Percentiles rank a stretch among this genome's conserved stretches.
phyloP scores from a whole-genome alignment of 2,329 filamentous ascomycete genomes.

The Monosporascus sp. region DNA sequence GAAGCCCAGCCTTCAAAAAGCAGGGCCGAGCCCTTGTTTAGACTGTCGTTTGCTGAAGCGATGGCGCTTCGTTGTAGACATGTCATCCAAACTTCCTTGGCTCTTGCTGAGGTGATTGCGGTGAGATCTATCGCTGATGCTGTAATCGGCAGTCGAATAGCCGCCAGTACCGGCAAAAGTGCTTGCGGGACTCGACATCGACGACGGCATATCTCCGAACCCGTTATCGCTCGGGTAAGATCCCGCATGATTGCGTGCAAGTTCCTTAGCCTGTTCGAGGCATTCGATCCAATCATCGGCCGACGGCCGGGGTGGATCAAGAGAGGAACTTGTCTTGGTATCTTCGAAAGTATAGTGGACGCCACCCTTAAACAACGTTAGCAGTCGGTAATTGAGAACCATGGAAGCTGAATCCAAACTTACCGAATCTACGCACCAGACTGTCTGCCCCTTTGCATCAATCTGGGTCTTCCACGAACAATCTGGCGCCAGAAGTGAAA shows the following conservation, averaged over 20 bases:
- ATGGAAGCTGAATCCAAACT: conserved; percentile 34
- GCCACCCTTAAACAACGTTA: conserved; percentile 56
- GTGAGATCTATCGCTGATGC: conserved; percentile 45
- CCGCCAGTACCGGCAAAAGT: conserved; percentile 59
- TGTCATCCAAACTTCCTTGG: conserved; percentile 50
- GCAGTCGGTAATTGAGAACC: conserved; percentile 1
- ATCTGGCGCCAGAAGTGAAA: conserved; percentile 73
- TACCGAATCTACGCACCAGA: conserved; percentile 93
- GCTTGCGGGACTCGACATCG: conserved; percentile 70
- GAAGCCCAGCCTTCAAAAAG: conserved; percentile 53
- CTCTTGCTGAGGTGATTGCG: conserved; percentile 56
- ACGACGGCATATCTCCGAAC: conserved; percentile 64
- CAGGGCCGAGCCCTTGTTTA: conserved; percentile 86
- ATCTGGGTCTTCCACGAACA: conserved; percentile 74
- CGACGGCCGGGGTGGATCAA: conserved; percentile 56
- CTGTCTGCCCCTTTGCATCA: conserved; percentile 80
- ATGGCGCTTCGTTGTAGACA: conserved; percentile 47
- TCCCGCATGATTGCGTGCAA: conserved; percentile 63
- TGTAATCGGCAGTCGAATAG: conserved; percentile 44
- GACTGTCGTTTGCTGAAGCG: conserved; percentile 89
- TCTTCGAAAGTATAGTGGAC: conserved; percentile 94
- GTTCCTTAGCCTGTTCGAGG: conserved; percentile 78
- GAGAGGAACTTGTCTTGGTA: conserved; percentile 59
- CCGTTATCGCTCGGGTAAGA: conserved; percentile 63
- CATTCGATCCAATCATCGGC: conserved; percentile 91